A percentile compares a stretch with the other conserved stretches of the same genome.
phyloP scores from a whole-genome alignment of 345 rosid genomes.

The Aethionema arabicum region DNA sequence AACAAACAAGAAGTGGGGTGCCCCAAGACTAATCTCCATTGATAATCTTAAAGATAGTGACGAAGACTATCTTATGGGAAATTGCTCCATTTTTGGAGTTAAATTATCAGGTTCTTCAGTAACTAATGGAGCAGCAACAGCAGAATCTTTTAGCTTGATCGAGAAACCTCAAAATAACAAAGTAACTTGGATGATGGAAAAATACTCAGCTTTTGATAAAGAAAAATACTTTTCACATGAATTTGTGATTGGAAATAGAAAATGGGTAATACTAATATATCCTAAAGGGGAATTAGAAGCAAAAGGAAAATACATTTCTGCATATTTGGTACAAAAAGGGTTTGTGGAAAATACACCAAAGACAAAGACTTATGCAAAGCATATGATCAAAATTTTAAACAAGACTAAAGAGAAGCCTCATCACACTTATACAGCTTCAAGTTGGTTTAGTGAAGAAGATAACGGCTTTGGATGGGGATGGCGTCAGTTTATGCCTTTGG shows the following conservation, averaged over 20 bases:
- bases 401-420: too few relatives aligned
- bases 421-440: too few relatives aligned
- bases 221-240: constrained; percentile 5
- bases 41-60: constrained; percentile 2
- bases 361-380: too few relatives aligned
- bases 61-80: constrained; percentile 25
- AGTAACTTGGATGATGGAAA: constrained; percentile 33
- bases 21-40: neutral
- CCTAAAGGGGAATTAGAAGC: too few relatives aligned
- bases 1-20: neutral
- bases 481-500: too few relatives aligned
- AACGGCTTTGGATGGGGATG: too few relatives aligned
- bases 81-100: constrained; percentile 31
- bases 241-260: constrained; percentile 32
- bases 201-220: constrained; percentile 23
- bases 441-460: too few relatives aligned
- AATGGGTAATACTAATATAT: constrained; percentile 9
- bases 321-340: too few relatives aligned
- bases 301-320: too few relatives aligned
- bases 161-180: constrained; percentile 29
- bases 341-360: too few relatives aligned
- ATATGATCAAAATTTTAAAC: too few relatives aligned
- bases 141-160: constrained; percentile 25
- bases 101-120: neutral
- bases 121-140: constrained; percentile 1